These are phyloP conservation scores for Trypanosoma theileri DNA, from an alignment of 208 protist genomes.

Conservation along the genomic window DNA sequence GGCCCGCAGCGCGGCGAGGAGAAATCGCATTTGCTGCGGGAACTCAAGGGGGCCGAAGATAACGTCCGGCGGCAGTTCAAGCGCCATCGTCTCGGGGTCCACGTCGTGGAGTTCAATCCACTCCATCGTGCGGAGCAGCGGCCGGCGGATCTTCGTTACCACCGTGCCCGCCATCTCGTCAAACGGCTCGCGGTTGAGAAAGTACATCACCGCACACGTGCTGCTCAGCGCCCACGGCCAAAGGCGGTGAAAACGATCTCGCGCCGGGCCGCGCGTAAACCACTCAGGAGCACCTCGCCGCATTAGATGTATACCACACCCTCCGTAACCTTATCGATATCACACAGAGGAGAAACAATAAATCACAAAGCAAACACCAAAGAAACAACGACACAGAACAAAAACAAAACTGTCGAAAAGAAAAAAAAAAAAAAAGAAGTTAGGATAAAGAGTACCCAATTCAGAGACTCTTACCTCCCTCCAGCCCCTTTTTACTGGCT, in stretches of 20 bases:
- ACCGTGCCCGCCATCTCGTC: constrained; percentile 79
- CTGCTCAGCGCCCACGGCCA: constrained; percentile 89
- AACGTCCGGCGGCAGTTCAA: constrained; percentile 88
- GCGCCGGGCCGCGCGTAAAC: constrained; percentile 80
- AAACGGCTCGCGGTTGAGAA: constrained; percentile 86
- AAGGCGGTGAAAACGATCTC: constrained; percentile 77
- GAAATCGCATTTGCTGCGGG: constrained; percentile 86
- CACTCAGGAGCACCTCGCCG: constrained; percentile 82
- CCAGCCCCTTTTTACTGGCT: too few relatives aligned
- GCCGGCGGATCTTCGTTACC: constrained; percentile 74
- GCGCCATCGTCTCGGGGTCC: constrained; percentile 84
- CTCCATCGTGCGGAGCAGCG: constrained; percentile 83
- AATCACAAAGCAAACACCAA: too few relatives aligned
- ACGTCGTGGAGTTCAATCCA: constrained; percentile 90
- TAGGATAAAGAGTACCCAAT: too few relatives aligned
- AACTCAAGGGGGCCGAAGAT: constrained; percentile 88
- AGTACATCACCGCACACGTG: constrained; percentile 75
- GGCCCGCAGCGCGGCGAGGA: constrained; percentile 77
- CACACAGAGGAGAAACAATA: too few relatives aligned
- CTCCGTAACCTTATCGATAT: too few relatives aligned
- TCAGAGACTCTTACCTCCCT: too few relatives aligned
- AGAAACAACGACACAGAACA: too few relatives aligned
- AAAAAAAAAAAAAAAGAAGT: too few relatives aligned
- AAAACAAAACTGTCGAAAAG: too few relatives aligned
- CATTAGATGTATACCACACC: constrained; percentile 27